Evolutionary conservation across 2,329 filamentous ascomycete genomes (phyloP).

Genomic region (Penicillium sp.): DNA sequence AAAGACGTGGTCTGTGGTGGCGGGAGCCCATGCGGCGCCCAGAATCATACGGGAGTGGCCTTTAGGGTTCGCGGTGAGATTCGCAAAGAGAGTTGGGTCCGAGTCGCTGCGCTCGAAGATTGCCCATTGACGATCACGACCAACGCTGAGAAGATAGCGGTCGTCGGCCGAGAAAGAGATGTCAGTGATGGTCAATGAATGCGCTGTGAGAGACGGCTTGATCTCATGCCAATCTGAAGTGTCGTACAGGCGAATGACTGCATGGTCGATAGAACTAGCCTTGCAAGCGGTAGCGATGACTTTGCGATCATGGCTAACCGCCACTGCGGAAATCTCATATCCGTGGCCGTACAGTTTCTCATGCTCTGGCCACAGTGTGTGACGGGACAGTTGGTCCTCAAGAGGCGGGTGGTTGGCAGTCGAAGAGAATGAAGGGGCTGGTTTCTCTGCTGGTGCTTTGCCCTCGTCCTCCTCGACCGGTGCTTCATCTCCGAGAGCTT

Average conservation of each 20-base stretch:
- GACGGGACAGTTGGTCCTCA: conserved; percentile 84
- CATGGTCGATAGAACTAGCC: conserved; percentile 89
- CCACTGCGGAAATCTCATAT: conserved; percentile 90
- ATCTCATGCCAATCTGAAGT: conserved; percentile 86
- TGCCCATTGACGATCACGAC: conserved; percentile 87
- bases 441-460: conserved; percentile 31
- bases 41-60: conserved; percentile 92
- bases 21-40: conserved; percentile 78
- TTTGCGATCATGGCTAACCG: conserved; percentile 71
- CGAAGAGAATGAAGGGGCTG: conserved; percentile 39
- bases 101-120: conserved; percentile 64
- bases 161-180: conserved; percentile 79
- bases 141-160: conserved; percentile 77
- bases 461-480: conserved; percentile 41
- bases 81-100: conserved; percentile 52
- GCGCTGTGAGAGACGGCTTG: conserved; percentile 77
- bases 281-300: conserved; percentile 90
- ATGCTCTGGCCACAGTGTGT: conserved; percentile 92
- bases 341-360: conserved; percentile 98
- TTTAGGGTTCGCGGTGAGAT: conserved; percentile 71
- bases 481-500: conserved; percentile 66
- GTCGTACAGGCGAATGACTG: conserved; percentile 89
- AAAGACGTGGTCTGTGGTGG: conserved; percentile 57
- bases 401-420: conserved; percentile 74
- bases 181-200: conserved; percentile 82